Evolutionary conservation across 1,139 yeast species (phyloP).

Genomic region (Geotrichum reessii): DNA sequence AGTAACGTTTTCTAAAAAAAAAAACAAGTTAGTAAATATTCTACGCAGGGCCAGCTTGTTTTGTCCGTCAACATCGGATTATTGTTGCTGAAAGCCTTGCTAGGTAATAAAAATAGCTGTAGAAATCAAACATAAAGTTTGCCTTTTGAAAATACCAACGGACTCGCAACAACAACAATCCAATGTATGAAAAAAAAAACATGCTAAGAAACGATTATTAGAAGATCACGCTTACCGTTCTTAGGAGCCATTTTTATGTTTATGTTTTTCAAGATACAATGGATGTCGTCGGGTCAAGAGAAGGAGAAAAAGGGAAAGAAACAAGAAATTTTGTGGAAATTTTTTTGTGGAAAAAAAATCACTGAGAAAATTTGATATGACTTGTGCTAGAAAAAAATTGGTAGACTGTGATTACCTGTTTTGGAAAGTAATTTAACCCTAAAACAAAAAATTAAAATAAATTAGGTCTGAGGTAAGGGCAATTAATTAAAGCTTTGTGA

Average conservation of each 20-base stretch:
- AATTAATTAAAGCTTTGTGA: background rate
- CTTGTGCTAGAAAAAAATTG: background rate
- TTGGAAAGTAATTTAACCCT: background rate
- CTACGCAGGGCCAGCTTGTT: background rate
- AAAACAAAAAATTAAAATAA: background rate
- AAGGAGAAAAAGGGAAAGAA: constrained; percentile 2
- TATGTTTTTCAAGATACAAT: constrained; percentile 17
- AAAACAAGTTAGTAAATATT: constrained; percentile 8
- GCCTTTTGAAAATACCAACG: constrained; percentile 9
- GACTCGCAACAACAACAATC: constrained; percentile 4
- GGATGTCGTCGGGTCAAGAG: constrained; percentile 19
- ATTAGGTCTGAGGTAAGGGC: background rate
- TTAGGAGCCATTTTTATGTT: constrained; percentile 21
- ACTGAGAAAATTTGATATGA: background rate
- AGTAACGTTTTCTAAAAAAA: constrained; percentile 53
- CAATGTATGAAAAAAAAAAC: constrained; percentile 8
- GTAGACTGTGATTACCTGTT: background rate
- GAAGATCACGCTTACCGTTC: constrained; percentile 23
- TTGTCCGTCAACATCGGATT: background rate
- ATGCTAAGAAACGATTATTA: constrained; percentile 18
- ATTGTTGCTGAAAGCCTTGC: constrained; percentile 4
- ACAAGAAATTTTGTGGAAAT: background rate
- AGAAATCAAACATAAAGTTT: constrained; percentile 12
- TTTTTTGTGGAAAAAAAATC: background rate
- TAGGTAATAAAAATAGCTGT: constrained; percentile 1